Evolutionary conservation across 371 early-diverging fungal species (phyloP).

Genomic region (Rhizopus arrhizus): DNA sequence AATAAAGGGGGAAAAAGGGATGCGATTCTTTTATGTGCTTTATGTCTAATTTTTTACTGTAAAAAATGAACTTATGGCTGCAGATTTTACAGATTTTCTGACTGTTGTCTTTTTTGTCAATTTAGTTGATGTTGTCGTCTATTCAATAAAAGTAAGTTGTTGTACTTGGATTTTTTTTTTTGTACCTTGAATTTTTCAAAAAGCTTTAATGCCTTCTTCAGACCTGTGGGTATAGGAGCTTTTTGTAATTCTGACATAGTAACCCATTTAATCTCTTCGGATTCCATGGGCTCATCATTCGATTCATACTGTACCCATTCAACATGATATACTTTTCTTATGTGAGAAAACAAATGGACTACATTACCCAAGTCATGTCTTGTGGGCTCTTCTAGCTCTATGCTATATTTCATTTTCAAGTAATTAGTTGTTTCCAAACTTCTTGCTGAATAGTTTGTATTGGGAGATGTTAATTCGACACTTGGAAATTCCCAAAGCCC

Average conservation of each 20-base stretch:
- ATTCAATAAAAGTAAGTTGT: background rate
- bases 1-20: too few relatives aligned
- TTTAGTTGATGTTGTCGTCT: conserved; percentile 10
- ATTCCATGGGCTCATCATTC: conserved; percentile 6
- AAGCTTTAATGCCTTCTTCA: conserved; percentile 65
- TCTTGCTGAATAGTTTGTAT: conserved; percentile 47
- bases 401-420: conserved; percentile 29
- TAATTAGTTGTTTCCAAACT: conserved; percentile 33
- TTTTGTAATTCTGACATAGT: conserved; percentile 50
- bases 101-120: conserved; percentile 10
- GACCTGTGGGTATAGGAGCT: conserved; percentile 69
- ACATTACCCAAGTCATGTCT: conserved; percentile 59
- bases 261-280: conserved; percentile 50
- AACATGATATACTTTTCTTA: conserved; percentile 63
- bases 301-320: conserved; percentile 51
- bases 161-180: background rate
- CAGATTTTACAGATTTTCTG: conserved; percentile 18
- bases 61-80: conserved; percentile 18
- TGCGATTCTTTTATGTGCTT: background rate
- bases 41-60: conserved; percentile 2
- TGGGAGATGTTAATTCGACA: conserved; percentile 40
- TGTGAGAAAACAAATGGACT: conserved; percentile 75
- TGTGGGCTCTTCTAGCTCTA: conserved; percentile 22
- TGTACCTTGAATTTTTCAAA: conserved; percentile 47
- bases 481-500: conserved; percentile 84